A percentile compares a stretch with the other conserved stretches of the same genome.
Evolutionary conservation across 495 filamentous ascomycete species (phyloP).

Genomic region (Penicillium turbatum): DNA sequence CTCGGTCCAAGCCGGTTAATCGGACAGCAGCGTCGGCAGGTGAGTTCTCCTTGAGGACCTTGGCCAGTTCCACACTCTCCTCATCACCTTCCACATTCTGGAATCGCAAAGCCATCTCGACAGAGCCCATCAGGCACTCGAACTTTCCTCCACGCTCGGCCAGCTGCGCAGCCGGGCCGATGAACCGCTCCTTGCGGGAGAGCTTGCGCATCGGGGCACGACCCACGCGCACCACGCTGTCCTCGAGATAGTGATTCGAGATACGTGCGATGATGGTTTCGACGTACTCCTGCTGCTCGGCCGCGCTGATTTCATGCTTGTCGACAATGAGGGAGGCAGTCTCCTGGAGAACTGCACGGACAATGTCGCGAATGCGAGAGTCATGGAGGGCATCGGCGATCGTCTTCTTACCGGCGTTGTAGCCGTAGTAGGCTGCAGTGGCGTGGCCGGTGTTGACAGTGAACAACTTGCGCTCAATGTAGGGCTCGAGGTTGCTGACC

Average conservation of each 20-base stretch:
- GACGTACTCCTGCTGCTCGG: conserved; percentile 85
- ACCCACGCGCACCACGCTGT: conserved; percentile 90
- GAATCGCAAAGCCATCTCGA: conserved; percentile 88
- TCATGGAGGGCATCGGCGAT: conserved; percentile 80
- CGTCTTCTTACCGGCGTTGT: conserved; percentile 72
- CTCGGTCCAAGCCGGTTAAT: conserved; percentile 68
- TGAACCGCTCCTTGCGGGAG: conserved; percentile 87
- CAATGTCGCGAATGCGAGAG: conserved; percentile 64
- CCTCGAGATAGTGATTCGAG: conserved; percentile 90
- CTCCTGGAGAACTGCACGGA: conserved; percentile 71
- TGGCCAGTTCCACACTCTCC: conserved; percentile 75
- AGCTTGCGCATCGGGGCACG: conserved; percentile 93
- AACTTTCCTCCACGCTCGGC: conserved; percentile 71
- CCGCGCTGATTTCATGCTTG: conserved; percentile 73
- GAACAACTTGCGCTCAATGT: conserved; percentile 98
- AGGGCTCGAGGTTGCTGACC: conserved; percentile 86
- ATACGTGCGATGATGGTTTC: conserved; percentile 89
- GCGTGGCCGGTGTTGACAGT: conserved; percentile 98
- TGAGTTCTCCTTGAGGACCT: conserved; percentile 67
- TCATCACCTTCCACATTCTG: conserved; percentile 86
- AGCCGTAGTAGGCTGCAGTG: conserved; percentile 93
- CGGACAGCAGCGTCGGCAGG: conserved; percentile 64
- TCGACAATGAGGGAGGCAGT: conserved; percentile 77
- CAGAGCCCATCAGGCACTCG: conserved; percentile 64
- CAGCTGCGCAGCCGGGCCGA: conserved; percentile 82